These are phyloP conservation scores for Aspergillus neotritici DNA, from an alignment of 2,329 filamentous ascomycete species.

Conservation along the genomic window DNA sequence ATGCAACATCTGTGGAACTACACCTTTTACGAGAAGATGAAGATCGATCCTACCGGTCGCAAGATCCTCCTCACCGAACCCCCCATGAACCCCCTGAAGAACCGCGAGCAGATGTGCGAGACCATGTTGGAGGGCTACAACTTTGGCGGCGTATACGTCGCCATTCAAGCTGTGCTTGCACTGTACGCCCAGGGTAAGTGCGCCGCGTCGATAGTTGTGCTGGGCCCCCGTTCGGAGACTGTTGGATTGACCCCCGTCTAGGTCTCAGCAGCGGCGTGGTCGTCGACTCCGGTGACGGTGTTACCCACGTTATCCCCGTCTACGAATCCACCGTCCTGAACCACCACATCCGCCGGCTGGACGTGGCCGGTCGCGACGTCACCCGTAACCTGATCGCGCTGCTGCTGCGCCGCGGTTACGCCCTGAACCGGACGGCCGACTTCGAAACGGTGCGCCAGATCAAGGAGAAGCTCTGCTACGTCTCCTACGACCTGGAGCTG, in stretches of 20 bases:
- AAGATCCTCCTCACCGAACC: constrained; percentile 98
- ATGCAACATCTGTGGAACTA: constrained; percentile 99
- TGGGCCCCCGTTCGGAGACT: not conserved
- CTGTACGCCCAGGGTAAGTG: constrained; percentile 84
- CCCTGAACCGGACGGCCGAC: constrained; percentile 94
- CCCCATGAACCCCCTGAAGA: constrained; percentile 94
- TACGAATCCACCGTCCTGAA: constrained; percentile 98
- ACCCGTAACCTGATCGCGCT: constrained; percentile 97
- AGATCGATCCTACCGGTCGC: constrained; percentile 79
- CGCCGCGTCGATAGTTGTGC: constrained; percentile 6
- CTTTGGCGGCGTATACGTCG: constrained; percentile 95
- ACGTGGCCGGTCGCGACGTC: constrained; percentile 93
- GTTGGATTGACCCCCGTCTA: constrained; percentile 28
- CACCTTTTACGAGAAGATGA: constrained; percentile 96
- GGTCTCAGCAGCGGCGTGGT: constrained; percentile 91
- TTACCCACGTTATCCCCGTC: constrained; percentile 96
- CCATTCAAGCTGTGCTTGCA: constrained; percentile 92
- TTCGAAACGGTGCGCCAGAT: constrained; percentile 99
- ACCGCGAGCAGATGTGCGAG: constrained; percentile 96
- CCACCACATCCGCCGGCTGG: constrained; percentile 86
- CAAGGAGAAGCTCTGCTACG: constrained; percentile 99
- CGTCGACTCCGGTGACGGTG: constrained; percentile 95
- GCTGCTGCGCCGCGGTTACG: constrained; percentile 87
- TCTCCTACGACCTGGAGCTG: constrained; percentile 94
- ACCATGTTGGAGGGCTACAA: constrained; percentile 98